Evolutionary conservation across 148 eudicot genomes (phyloP), one percentile per base, ranked within the genome.

Genomic region (Rhododendron henanense): DNA sequence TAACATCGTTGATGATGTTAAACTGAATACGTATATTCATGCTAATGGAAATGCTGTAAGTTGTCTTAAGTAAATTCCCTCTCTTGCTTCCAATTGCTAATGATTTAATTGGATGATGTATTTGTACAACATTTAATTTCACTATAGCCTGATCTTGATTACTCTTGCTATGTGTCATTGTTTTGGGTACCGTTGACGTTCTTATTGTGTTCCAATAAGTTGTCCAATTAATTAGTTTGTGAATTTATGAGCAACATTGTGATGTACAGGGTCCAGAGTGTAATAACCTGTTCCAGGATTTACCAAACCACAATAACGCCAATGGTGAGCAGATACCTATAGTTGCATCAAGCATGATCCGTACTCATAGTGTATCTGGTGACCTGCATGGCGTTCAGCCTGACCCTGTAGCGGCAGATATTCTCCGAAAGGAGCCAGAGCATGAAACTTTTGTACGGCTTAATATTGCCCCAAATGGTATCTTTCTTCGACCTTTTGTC

Each of bases 361-460:
- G 96, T 71, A 93, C 99, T 78, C 98, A 97, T 69, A 97, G 99
- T 87, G 93, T 92, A 81, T 94, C 99, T 86, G 99, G 98, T 87
- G 98, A 97, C 89, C 91, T 97, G 75, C 99, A 97, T 89, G 96
- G 99, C 78, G 98, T 95, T 81, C 99, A 90, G 87, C 96, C 98
- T 83, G 96, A 97, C 87, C 99, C 99, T 28, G 94, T 97, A 85
- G 96, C 99, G 81, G 99, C 99, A 80, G 99, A 97, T 91, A 97
- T 97, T 88, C 92, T 97, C 33, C 89, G 99, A 92, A 97, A 94
- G 91, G 99, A 97, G 88, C 99, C 99, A 57, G 99, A 97, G 89
- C 99, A 97, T 28, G 99, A 95, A 88, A 97, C 96, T 85, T 97
- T 97, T 93, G 98, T 95, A 41, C 95, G 96, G 55, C 92, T 97